phyloP scores from a whole-genome alignment of 768 basidiomycete genomes.

The Pholiota molesta region DNA sequence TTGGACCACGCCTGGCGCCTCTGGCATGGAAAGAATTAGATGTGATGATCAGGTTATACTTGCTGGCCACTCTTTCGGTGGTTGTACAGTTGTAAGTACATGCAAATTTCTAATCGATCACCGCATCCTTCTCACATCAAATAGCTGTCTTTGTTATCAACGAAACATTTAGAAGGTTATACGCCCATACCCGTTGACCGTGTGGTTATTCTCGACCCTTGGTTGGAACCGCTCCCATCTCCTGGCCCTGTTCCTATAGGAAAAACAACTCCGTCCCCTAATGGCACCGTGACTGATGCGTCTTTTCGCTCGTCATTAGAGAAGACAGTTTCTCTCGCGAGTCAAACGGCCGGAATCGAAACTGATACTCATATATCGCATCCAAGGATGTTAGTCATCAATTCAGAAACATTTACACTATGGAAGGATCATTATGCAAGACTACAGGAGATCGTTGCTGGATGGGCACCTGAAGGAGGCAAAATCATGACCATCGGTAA shows the following conservation, averaged over 20 bases:
- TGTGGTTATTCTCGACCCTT: constrained; percentile 77
- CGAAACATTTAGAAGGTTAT: constrained; percentile 43
- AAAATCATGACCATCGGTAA: constrained; percentile 53
- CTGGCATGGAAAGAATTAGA: constrained; percentile 31
- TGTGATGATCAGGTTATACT: constrained; percentile 39
- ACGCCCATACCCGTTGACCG: constrained; percentile 54
- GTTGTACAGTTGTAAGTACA: constrained; percentile 43
- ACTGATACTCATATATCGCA: constrained; percentile 11
- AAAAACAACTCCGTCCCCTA: background rate
- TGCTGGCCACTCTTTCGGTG: constrained; percentile 51
- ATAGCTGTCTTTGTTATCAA: constrained; percentile 62
- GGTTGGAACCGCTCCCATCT: constrained; percentile 75
- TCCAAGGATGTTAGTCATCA: constrained; percentile 64
- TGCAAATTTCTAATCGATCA: background rate
- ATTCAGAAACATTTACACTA: constrained; percentile 76
- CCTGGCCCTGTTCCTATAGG: constrained; percentile 51
- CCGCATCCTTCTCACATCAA: constrained; percentile 9
- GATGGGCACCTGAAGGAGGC: constrained; percentile 53
- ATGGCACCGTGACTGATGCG: background rate
- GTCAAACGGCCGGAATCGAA: background rate
- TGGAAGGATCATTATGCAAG: constrained; percentile 77
- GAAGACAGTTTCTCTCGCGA: constrained; percentile 7
- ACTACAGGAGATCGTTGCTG: constrained; percentile 52
- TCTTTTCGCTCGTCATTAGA: constrained; percentile 1
- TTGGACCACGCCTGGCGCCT: constrained; percentile 36